A percentile compares a stretch with the other conserved stretches of the same genome.
Evolutionary conservation across 2,329 filamentous ascomycete species (phyloP).

Genomic region (Conoideocrella luteorostrata): DNA sequence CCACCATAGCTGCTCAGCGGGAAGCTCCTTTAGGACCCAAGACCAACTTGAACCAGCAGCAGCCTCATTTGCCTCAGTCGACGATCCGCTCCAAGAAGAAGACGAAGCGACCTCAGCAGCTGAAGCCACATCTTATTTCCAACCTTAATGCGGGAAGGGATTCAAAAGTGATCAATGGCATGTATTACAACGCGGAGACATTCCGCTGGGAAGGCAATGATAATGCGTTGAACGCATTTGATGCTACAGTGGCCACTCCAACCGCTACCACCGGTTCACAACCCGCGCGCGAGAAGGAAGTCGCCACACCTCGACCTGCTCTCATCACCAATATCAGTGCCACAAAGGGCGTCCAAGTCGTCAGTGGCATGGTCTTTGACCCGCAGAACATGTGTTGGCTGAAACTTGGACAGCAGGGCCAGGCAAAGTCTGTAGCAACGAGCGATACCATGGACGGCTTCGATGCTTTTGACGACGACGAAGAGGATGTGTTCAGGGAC

Average conservation of each 20-base stretch:
- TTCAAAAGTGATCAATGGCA: conserved; percentile 76
- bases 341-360: conserved; percentile 82
- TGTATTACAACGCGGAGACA: conserved; percentile 86
- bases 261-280: conserved; percentile 34
- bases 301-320: conserved; percentile 59
- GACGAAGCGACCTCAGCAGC: conserved; percentile 53
- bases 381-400: conserved; percentile 97
- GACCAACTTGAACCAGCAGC: conserved; percentile 36
- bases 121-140: conserved; percentile 83
- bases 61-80: conserved; percentile 31
- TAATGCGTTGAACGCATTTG: conserved; percentile 73
- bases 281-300: conserved; percentile 50
- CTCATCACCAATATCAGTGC: conserved; percentile 87
- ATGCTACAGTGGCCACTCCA: conserved; percentile 52
- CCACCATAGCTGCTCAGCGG: conserved; percentile 49
- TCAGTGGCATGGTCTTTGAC: conserved; percentile 98
- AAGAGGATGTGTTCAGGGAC: conserved; percentile 90
- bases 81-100: conserved; percentile 49
- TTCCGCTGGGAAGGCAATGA: conserved; percentile 97
- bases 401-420: conserved; percentile 57
- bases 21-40: conserved; percentile 47
- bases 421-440: conserved; percentile 37
- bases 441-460: conserved; percentile 57
- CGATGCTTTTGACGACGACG: conserved; percentile 65
- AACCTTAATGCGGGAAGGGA: conserved; percentile 70